A percentile compares a stretch with the other conserved stretches of the same genome.
phyloP scores from a whole-genome alignment of 129 eudicot genomes.

The Calendula officinalis region DNA sequence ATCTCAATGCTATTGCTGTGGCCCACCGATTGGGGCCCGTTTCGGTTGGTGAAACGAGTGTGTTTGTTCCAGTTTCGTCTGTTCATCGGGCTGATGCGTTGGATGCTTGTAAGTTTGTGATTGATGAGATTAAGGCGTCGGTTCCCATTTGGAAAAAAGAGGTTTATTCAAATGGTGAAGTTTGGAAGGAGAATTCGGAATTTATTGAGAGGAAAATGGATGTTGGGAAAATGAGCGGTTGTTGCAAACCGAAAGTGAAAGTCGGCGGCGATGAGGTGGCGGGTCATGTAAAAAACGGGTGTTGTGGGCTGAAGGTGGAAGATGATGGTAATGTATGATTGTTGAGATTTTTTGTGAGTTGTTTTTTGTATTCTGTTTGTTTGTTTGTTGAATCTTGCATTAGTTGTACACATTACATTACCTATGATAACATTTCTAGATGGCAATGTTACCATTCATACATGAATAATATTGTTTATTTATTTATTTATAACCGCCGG shows the following conservation, averaged over 20 bases:
- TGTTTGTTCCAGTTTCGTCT: conserved; percentile 67
- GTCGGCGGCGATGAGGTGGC: conserved; percentile 36
- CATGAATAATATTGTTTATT: too few species aligned
- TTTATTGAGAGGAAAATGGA: conserved; percentile 64
- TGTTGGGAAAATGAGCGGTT: conserved; percentile 30
- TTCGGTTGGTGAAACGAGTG: conserved; percentile 80
- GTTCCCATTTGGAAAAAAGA: conserved; percentile 98
- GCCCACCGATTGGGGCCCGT: conserved; percentile 79
- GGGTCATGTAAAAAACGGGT: conserved; percentile 31
- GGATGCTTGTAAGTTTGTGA: conserved; percentile 84
- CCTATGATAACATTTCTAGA: too few species aligned
- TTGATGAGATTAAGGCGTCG: conserved; percentile 86
- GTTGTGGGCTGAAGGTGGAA: conserved; percentile 58
- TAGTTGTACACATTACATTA: too few species aligned
- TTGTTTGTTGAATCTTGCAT: neutral
- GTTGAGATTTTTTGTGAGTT: conserved; percentile 9
- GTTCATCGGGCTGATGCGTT: conserved; percentile 80
- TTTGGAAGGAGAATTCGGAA: conserved; percentile 87
- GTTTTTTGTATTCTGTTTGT: neutral
- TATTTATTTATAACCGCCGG: too few species aligned
- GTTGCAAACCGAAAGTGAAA: conserved; percentile 38
- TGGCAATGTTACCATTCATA: too few species aligned
- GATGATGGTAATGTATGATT: conserved; percentile 36
- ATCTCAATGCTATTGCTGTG: conserved; percentile 59
- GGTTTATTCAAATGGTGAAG: conserved; percentile 89